Conservation (phyloP, 2,329 filamentous ascomycete genomes). For the Graphium sp. region DNA sequence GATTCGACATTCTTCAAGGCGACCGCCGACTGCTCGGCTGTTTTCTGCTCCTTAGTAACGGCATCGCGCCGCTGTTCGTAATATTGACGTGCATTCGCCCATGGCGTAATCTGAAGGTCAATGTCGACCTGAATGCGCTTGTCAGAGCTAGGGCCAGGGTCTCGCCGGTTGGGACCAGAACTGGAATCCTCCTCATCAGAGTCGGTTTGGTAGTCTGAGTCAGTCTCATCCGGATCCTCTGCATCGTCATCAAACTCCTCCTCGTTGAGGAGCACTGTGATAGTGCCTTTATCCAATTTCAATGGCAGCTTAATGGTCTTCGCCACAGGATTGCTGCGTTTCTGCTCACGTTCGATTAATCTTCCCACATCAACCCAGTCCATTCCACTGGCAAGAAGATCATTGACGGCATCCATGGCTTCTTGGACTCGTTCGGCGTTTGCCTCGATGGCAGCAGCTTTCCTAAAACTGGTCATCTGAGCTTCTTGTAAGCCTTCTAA, state of each 20-base stretch:
- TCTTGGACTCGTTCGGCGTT: conserved; percentile 87
- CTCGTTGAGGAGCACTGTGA: conserved; percentile 66
- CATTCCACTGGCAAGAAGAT: conserved; percentile 85
- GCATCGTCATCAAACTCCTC: conserved; percentile 46
- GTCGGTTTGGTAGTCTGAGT: conserved; percentile 33
- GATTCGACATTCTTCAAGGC: conserved; percentile 62
- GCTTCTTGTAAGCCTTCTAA: conserved; percentile 69
- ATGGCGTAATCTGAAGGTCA: conserved; percentile 65
- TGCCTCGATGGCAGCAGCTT: conserved; percentile 78
- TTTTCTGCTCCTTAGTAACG: conserved; percentile 76
- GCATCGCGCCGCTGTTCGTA: conserved; percentile 79
- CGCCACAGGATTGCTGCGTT: conserved; percentile 67
- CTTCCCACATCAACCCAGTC: conserved; percentile 89
- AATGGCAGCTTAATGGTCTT: conserved; percentile 73
- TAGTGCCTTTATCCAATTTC: conserved; percentile 76
- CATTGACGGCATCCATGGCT: conserved; percentile 82
- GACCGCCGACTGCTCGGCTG: conserved; percentile 59
- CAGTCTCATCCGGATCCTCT: conserved; percentile 40
- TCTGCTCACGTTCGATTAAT: conserved; percentile 76
- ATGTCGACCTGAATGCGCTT: conserved; percentile 62
- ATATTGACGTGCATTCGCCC: conserved; percentile 81
- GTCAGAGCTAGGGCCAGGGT: too few relatives aligned
- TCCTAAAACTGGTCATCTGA: conserved; percentile 70
- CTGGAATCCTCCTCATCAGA: conserved; percentile 21
- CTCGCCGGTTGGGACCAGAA: conserved; percentile 13